A percentile compares a stretch with the other conserved stretches of the same genome.
These are phyloP conservation scores for Ustilago crameri DNA, from an alignment of 1,284 basidiomycete species.

Conservation along the genomic window DNA sequence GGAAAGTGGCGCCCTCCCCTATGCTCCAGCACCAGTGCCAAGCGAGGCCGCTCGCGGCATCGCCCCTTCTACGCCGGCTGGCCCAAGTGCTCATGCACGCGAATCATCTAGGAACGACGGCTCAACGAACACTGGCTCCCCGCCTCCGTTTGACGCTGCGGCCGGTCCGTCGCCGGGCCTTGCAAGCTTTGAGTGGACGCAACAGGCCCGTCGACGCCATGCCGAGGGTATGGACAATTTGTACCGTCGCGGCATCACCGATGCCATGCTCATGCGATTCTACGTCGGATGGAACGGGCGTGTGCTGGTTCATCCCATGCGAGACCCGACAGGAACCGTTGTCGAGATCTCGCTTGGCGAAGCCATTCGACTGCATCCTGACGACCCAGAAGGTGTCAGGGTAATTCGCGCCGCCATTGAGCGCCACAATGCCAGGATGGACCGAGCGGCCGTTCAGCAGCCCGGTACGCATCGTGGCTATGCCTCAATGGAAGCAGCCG, in stretches of 20 bases:
- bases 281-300: conserved; percentile 65
- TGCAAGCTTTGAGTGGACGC: conserved; percentile 24
- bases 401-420: conserved; percentile 47
- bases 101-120: conserved; percentile 22
- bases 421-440: conserved; percentile 23
- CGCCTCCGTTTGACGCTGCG: conserved; percentile 15
- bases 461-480: conserved; percentile 7
- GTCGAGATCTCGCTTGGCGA: conserved; percentile 53
- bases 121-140: conserved; percentile 17
- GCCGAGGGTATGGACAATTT: conserved; percentile 62
- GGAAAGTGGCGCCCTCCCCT: conserved; percentile 22
- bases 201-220: conserved; percentile 50
- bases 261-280: conserved; percentile 63
- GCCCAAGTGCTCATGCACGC: conserved; percentile 7
- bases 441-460: conserved; percentile 10
- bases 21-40: conserved; percentile 31
- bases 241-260: conserved; percentile 62
- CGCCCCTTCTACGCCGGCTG: conserved; percentile 14
- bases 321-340: conserved; percentile 33
- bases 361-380: conserved; percentile 47
- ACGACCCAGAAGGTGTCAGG: conserved; percentile 59
- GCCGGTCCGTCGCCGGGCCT: conserved; percentile 9
- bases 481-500: conserved; percentile 11
- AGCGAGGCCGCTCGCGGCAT: conserved; percentile 39
- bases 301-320: conserved; percentile 58